Evolutionary conservation across 148 eudicot species (phyloP).

Genomic region (Chenopodium berlandieri): DNA sequence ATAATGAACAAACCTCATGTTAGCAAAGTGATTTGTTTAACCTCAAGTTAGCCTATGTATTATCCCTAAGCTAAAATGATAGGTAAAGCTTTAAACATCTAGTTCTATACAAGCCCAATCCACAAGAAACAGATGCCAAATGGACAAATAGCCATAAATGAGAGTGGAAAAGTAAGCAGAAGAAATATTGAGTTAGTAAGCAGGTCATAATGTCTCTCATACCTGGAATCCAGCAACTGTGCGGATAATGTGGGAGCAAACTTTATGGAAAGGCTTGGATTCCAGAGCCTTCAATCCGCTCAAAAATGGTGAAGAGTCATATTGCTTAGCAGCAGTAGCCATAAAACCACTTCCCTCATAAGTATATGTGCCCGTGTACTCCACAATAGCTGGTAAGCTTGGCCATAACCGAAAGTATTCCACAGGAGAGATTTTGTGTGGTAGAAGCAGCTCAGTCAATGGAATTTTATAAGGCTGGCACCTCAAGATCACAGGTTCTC

Average conservation of each 20-base stretch:
- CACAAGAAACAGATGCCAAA: background rate
- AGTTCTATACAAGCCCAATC: background rate
- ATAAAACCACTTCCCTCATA: slow-evolving; percentile 97
- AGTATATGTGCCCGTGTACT: slow-evolving; percentile 86
- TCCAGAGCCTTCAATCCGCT: slow-evolving; percentile 80
- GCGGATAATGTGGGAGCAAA: slow-evolving; percentile 91
- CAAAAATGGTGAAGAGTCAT: slow-evolving; percentile 91
- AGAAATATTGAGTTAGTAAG: background rate
- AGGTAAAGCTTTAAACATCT: too few species aligned
- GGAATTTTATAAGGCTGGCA: slow-evolving; percentile 99
- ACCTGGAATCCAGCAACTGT: slow-evolving; percentile 98
- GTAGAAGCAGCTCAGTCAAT: slow-evolving; percentile 86
- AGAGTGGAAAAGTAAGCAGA: background rate
- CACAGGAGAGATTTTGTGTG: slow-evolving; percentile 93
- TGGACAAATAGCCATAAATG: background rate
- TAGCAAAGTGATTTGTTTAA: slow-evolving; percentile 3
- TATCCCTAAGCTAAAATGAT: too few species aligned
- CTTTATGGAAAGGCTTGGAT: slow-evolving; percentile 95
- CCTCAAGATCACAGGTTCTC: slow-evolving; percentile 90
- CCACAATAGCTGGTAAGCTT: slow-evolving; percentile 94
- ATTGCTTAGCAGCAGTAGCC: slow-evolving; percentile 98
- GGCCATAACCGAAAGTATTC: slow-evolving; percentile 98
- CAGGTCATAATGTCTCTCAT: background rate
- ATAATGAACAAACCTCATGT: too few species aligned
- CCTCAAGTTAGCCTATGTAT: too few species aligned